phyloP scores from a whole-genome alignment of 306 rosid genomes.

The Purshia tridentata region DNA sequence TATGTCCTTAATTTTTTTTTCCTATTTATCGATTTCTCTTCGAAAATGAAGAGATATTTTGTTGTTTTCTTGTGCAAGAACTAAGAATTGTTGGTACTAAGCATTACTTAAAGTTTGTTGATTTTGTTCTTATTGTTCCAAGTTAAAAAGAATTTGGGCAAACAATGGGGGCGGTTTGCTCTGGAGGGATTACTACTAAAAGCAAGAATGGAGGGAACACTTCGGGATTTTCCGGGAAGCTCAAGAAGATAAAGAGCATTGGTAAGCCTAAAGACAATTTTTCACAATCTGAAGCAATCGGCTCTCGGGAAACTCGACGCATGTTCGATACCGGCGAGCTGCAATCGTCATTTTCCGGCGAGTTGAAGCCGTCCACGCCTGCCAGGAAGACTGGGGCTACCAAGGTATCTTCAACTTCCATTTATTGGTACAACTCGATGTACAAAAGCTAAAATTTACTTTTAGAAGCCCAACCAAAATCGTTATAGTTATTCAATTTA shows the following conservation, averaged over 20 bases:
- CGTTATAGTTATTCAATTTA: background rate
- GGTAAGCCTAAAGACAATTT: conserved; percentile 27
- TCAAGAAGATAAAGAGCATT: conserved; percentile 33
- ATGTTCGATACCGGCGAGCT: conserved; percentile 32
- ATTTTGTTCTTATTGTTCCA: no score
- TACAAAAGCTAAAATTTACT: no score
- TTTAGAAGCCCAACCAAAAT: no score
- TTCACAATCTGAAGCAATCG: conserved; percentile 33
- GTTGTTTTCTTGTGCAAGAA: background rate
- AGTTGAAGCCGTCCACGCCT: conserved; percentile 37
- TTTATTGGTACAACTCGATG: no score
- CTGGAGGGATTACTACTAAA: conserved; percentile 47
- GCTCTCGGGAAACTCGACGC: conserved; percentile 29
- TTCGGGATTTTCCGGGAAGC: conserved; percentile 49
- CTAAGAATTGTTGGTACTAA: no score
- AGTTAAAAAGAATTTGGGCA: background rate
- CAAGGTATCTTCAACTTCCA: conserved; percentile 39
- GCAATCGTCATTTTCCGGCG: conserved; percentile 35
- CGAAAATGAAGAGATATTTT: background rate
- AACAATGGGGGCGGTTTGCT: conserved; percentile 80
- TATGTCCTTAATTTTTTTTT: background rate
- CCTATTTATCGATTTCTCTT: background rate
- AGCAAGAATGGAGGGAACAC: conserved; percentile 30
- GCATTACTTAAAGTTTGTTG: background rate
- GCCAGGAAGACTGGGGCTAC: conserved; percentile 21